Conservation (phyloP, 164 flowering plant species). For the Akebia trifoliata region DNA sequence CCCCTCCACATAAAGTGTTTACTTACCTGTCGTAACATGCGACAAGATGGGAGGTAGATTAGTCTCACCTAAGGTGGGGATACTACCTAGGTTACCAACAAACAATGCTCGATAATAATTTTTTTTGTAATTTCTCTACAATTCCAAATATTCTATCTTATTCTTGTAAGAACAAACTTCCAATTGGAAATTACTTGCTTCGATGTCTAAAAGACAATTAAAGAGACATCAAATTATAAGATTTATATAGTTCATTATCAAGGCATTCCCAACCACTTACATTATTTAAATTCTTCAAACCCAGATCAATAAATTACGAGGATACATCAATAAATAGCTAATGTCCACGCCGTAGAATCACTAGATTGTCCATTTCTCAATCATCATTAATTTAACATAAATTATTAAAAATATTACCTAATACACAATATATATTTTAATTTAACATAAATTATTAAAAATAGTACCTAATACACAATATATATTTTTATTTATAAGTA, state of each 20-base stretch:
- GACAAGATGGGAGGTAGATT: too few species aligned
- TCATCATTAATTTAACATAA: not conserved
- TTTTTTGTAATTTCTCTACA: too few species aligned
- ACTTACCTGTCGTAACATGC: too few species aligned
- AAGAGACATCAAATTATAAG: not conserved
- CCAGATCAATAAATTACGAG: not conserved
- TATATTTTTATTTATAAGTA: not conserved
- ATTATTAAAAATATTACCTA: too few species aligned
- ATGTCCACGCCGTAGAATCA: not conserved
- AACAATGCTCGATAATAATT: too few species aligned
- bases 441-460: not conserved
- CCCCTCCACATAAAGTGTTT: too few species aligned
- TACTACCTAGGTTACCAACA: too few species aligned
- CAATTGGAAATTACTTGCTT: too few species aligned
- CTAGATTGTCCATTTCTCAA: not conserved
- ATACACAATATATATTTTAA: not conserved
- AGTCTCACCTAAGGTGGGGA: too few species aligned
- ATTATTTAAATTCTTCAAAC: not conserved
- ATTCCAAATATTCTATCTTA: too few species aligned
- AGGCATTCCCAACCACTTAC: not conserved
- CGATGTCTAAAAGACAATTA: too few species aligned
- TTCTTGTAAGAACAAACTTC: too few species aligned
- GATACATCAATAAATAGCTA: not conserved
- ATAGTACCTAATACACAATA: not conserved
- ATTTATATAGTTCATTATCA: not conserved